Evolutionary conservation across 2,329 filamentous ascomycete genomes (phyloP).

Genomic region (Colletotrichum lupini): DNA sequence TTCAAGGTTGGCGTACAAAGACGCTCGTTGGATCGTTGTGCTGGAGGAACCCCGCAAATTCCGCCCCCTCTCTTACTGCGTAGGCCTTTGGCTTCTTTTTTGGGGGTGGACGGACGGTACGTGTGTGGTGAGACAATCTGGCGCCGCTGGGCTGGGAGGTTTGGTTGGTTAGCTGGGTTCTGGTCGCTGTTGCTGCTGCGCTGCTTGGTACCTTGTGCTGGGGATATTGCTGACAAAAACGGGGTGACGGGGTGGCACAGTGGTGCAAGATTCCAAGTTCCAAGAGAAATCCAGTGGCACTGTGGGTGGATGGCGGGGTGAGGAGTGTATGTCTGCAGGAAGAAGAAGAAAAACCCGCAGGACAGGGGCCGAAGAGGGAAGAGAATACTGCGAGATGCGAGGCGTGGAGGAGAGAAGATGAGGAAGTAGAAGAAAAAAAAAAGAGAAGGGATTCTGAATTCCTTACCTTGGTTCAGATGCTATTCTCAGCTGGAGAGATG

Average conservation of each 20-base stretch:
- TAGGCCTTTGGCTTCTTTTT: constrained; percentile 1
- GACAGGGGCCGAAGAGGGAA: not conserved
- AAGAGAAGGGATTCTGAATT: not conserved
- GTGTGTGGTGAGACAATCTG: constrained; percentile 18
- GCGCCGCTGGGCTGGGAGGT: constrained; percentile 8
- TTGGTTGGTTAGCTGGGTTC: constrained; percentile 7
- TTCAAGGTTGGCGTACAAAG: constrained; percentile 33
- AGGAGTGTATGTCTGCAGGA: not conserved
- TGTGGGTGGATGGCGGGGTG: not conserved
- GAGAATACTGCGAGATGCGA: not conserved
- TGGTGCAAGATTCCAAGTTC: not conserved
- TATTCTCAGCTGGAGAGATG: not conserved
- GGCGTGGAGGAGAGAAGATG: not conserved
- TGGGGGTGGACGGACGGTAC: constrained; percentile 2
- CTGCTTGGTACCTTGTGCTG: not conserved
- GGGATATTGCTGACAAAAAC: not conserved
- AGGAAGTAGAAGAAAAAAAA: not conserved
- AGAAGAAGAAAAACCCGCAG: not conserved
- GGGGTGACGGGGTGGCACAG: not conserved
- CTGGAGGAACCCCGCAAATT: constrained; percentile 35
- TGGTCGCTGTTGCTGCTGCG: not conserved
- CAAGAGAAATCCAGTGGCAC: not conserved
- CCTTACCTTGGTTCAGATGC: not conserved
- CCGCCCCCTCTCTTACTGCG: constrained; percentile 32
- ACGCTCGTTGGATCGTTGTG: constrained; percentile 31